Evolutionary conservation across 176 grass and related monocot species (phyloP).

Genomic region (Musa schizocarpa): DNA sequence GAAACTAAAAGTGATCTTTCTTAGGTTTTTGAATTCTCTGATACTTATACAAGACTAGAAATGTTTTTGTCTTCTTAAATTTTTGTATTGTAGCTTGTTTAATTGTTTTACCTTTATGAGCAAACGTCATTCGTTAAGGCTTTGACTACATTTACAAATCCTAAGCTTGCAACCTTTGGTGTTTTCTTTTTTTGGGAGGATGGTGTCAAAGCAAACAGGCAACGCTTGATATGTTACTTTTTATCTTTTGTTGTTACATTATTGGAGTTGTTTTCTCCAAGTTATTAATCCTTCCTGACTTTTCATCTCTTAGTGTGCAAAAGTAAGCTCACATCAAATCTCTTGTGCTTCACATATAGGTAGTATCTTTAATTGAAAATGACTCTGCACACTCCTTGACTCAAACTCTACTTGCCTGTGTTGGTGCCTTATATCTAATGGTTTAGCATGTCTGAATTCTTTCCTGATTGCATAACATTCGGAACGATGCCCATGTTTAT

Average conservation of each 20-base stretch:
- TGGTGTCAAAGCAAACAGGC: too few relatives aligned
- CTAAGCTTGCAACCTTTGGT: too few relatives aligned
- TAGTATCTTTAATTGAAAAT: not conserved
- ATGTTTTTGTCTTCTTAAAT: not conserved
- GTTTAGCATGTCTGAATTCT: not conserved
- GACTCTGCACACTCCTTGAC: not conserved
- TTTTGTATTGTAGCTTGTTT: not conserved
- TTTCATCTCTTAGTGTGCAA: not conserved
- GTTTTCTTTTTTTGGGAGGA: too few relatives aligned
- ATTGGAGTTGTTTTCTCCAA: too few relatives aligned
- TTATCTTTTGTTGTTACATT: too few relatives aligned
- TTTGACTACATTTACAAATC: too few relatives aligned
- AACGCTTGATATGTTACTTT: too few relatives aligned
- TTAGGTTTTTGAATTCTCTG: constrained; percentile 1
- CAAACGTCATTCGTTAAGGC: too few relatives aligned
- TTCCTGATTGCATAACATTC: constrained; percentile 7
- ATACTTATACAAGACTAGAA: not conserved
- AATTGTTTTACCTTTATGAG: not conserved
- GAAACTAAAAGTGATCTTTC: constrained; percentile 17
- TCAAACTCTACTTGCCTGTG: not conserved
- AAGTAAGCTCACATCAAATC: not conserved
- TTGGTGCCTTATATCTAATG: not conserved
- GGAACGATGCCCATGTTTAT: not conserved
- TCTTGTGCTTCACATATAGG: not conserved
- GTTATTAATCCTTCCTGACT: too few relatives aligned